Conservation (phyloP, 352 stramenopile species). For the Phytophthora crassamura region DNA sequence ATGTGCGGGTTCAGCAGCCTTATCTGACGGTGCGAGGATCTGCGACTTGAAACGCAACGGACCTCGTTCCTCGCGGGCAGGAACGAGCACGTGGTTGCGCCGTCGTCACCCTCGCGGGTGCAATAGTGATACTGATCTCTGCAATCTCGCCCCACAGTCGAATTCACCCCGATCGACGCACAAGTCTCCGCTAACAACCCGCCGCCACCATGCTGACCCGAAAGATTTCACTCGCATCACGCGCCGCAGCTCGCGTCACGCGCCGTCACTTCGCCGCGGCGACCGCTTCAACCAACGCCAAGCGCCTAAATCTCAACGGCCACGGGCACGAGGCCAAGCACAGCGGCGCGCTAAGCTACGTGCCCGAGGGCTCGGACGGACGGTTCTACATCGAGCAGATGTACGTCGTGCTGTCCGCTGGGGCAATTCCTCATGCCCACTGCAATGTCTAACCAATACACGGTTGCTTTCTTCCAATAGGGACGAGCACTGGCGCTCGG, state of each 20-base stretch:
- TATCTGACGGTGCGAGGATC: constrained; percentile 13
- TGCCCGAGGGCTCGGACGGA: constrained; percentile 63
- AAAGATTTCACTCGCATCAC: constrained; percentile 26
- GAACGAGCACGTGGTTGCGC: constrained; percentile 19
- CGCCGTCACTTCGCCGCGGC: constrained; percentile 57
- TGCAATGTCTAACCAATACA: not conserved
- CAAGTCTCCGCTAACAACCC: not conserved
- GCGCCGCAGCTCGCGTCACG: constrained; percentile 27
- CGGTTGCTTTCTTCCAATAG: constrained; percentile 13
- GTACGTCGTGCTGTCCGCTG: constrained; percentile 22
- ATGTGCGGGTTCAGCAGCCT: constrained; percentile 34
- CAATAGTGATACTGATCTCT: not conserved
- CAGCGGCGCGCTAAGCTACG: constrained; percentile 53
- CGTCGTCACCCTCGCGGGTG: constrained; percentile 30
- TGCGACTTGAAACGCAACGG: constrained; percentile 33
- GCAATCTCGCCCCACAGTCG: constrained; percentile 8
- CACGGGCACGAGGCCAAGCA: constrained; percentile 29
- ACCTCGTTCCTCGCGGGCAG: constrained; percentile 19
- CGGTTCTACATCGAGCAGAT: constrained; percentile 78
- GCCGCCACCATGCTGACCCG: constrained; percentile 40
- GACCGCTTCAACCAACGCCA: constrained; percentile 31
- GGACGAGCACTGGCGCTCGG: constrained; percentile 78
- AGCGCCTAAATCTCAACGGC: constrained; percentile 29
- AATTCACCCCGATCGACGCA: constrained; percentile 20
- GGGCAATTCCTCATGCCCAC: not conserved